These are phyloP conservation scores for Henckelia pumila DNA, from an alignment of 257 asterid genomes.

Conservation along the genomic window DNA sequence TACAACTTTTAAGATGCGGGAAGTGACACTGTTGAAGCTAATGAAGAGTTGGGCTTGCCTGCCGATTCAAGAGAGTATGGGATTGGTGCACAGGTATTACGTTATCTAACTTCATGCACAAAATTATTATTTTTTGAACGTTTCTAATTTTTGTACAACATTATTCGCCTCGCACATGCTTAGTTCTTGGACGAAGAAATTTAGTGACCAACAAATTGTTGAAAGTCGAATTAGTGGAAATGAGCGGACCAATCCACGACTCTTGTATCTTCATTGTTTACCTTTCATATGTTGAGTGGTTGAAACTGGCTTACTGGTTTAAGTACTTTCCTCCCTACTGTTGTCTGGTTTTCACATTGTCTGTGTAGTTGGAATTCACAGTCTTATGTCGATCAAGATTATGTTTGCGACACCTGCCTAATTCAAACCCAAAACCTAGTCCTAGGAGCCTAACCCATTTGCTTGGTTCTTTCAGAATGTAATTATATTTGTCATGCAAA, in stretches of 20 bases:
- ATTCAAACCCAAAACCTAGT: neutral
- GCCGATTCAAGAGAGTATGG: conserved; percentile 97
- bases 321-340: neutral
- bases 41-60: conserved; percentile 93
- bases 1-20: conserved; percentile 93
- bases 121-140: neutral
- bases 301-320: neutral
- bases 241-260: neutral
- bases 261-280: neutral
- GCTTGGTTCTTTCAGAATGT: neutral
- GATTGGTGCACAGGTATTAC: conserved; percentile 93
- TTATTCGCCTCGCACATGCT: neutral
- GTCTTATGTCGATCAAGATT: neutral
- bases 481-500: neutral
- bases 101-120: conserved; percentile 4
- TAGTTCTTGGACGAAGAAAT: neutral
- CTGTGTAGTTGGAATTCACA: neutral
- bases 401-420: neutral
- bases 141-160: neutral
- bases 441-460: neutral
- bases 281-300: neutral
- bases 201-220: neutral
- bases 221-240: neutral
- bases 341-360: neutral
- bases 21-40: conserved; percentile 93